A percentile compares a stretch with the other conserved stretches of the same genome.
Conservation (phyloP, 805 yeast species). For the Spathaspora arborariae region DNA sequence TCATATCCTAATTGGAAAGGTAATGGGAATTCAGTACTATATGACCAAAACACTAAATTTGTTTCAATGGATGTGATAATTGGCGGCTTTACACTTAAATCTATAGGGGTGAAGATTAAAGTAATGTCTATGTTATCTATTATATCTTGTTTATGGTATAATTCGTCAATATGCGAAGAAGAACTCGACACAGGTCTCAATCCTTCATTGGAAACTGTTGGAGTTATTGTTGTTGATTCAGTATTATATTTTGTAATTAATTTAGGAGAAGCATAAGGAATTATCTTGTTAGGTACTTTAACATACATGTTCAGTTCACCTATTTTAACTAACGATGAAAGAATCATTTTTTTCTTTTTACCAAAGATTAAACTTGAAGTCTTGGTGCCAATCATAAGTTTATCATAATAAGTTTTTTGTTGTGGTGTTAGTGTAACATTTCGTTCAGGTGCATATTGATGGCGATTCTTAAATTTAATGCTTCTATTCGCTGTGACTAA, state of each 20-base stretch:
- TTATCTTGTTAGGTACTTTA: constrained; percentile 28
- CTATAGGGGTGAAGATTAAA: constrained; percentile 24
- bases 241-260: constrained; percentile 35
- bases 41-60: constrained; percentile 39
- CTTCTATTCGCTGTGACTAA: constrained; percentile 10
- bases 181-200: constrained; percentile 15
- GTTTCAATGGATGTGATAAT: constrained; percentile 28
- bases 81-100: constrained; percentile 27
- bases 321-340: constrained; percentile 28
- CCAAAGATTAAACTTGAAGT: constrained; percentile 22
- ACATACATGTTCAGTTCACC: constrained; percentile 33
- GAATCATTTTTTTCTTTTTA: constrained; percentile 34
- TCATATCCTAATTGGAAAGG: constrained; percentile 39
- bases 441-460: neutral
- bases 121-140: constrained; percentile 21
- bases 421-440: neutral
- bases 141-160: constrained; percentile 27
- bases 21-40: constrained; percentile 37
- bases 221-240: constrained; percentile 12
- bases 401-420: constrained; percentile 9
- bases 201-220: constrained; percentile 1
- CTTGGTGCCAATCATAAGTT: constrained; percentile 26
- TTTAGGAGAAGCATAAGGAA: constrained; percentile 36
- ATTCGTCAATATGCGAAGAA: constrained; percentile 22
- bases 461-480: constrained; percentile 7